Evolutionary conservation across 208 protist species (phyloP), one percentile per base, ranked within the genome.

Genomic region (Acanthamoeba healyi): DNA sequence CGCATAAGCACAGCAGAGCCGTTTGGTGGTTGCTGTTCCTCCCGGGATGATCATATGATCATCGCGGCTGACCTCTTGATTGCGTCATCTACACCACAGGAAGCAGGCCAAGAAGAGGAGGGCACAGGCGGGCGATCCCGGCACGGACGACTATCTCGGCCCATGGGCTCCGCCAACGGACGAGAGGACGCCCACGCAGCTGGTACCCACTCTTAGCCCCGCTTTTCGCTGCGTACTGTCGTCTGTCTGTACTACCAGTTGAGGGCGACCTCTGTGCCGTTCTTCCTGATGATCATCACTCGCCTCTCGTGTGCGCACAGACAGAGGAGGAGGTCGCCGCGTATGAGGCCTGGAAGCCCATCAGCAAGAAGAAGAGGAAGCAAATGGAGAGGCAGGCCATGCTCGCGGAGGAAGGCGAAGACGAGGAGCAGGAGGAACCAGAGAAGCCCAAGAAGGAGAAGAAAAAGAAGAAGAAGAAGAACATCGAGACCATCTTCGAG

Each of bases 301-400:
- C 12, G 44, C 12, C 7, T 49, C 7, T 49, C 44, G 22, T 61
- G 63, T 72, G 63, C n/a, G 15, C 7, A 38, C 36, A 82, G 72
- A 82, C 72, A 2, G 38, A 4, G 38, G 72, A 82, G 42, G 72
- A 82, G 51, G 72, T 82, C 1, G 38, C 72, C 4, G 72, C 72
- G 10, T 82, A 82, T 29, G 72, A 82, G n/a, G 72, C 72, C 36
- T 82, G 72, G 72, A 82, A 82, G 72, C 72, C 72, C 40, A 89
- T 89, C 26, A 89, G 81, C 34, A 89, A 89, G 81, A 89, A 89
- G 81, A 89, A 89, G n/a, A 10, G 54, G n/a, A 89, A 89, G 54
- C 51, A 89, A 65, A 89, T 67, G 54, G 81, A 89, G 36, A 56
- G 54, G 29, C 32, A 58, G 34, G 81, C 44, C 19, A 89, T 67